Conservation (phyloP, 2,329 filamentous ascomycete species). For the Trichoderma atroviride region DNA sequence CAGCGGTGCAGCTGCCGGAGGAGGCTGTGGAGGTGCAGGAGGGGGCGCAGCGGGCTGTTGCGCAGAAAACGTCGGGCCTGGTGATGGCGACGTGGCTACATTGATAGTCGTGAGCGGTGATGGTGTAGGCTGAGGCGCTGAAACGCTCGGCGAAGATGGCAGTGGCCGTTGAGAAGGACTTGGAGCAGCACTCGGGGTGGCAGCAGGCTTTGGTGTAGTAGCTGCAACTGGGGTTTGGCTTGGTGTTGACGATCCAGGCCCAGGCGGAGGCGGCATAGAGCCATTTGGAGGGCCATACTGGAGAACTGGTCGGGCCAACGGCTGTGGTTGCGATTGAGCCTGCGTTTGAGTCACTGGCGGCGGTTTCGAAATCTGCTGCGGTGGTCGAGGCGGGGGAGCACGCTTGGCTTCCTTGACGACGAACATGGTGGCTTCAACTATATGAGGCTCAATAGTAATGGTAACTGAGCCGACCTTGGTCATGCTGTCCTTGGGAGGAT, state of each 20-base stretch:
- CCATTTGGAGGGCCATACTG: conserved; percentile 69
- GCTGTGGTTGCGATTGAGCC: conserved; percentile 19
- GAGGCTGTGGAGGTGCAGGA: conserved; percentile 26
- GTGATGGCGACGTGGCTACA: conserved; percentile 22
- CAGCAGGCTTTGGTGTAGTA: conserved; percentile 23
- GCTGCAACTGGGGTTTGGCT: conserved; percentile 27
- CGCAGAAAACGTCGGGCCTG: conserved; percentile 1
- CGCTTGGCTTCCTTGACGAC: conserved; percentile 67
- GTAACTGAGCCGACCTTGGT: conserved; percentile 71
- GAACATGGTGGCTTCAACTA: conserved; percentile 75
- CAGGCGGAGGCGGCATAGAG: conserved; percentile 58
- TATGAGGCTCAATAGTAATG: conserved; percentile 78
- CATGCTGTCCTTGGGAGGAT: conserved; percentile 72
- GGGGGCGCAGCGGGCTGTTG: conserved; percentile 14
- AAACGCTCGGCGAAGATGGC: conserved; percentile 29
- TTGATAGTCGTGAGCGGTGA: conserved; percentile 7
- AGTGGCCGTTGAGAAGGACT: conserved; percentile 32
- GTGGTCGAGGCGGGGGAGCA: conserved; percentile 36
- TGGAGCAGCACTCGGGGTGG: conserved; percentile 29
- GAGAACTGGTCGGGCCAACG: conserved; percentile 56
- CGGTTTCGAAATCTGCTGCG: conserved; percentile 34
- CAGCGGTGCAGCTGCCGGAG: conserved; percentile 32
- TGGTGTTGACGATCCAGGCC: conserved; percentile 37
- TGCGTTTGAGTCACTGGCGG: conserved; percentile 19
- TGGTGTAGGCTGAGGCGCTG: conserved; percentile 22